A percentile compares a stretch with the other conserved stretches of the same genome.
phyloP scores from a whole-genome alignment of 2,329 filamentous ascomycete species.

The Metarhizium humberi region DNA sequence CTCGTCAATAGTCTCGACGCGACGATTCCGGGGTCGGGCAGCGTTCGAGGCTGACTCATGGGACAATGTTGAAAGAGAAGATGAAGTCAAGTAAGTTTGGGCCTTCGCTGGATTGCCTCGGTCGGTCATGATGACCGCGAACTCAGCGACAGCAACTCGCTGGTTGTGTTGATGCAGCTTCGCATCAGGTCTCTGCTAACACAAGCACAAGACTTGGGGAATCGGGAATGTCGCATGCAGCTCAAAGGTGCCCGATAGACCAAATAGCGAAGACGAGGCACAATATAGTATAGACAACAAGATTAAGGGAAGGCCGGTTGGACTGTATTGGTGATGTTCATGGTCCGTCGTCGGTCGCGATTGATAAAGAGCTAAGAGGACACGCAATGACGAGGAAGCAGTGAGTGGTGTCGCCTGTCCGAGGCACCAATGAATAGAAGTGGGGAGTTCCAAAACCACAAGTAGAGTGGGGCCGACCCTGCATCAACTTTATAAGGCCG shows the following conservation, averaged over 20 bases:
- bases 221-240: neutral
- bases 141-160: conserved; percentile 22
- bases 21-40: conserved; percentile 42
- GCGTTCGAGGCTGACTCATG: conserved; percentile 30
- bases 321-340: neutral
- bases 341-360: neutral
- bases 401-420: neutral
- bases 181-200: conserved; percentile 21
- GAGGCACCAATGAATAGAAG: neutral
- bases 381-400: neutral
- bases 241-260: neutral
- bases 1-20: conserved; percentile 24
- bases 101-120: conserved; percentile 18
- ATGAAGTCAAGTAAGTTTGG: conserved; percentile 34
- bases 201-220: neutral
- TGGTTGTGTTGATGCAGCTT: conserved; percentile 13
- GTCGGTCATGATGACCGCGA: conserved; percentile 28
- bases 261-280: neutral
- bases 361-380: neutral
- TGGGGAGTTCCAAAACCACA: neutral
- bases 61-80: conserved; percentile 32
- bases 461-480: neutral
- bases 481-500: neutral
- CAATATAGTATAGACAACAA: neutral
- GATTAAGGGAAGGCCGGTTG: neutral